Conservation (phyloP, 331 rosid genomes). For the Malus hybrid region DNA sequence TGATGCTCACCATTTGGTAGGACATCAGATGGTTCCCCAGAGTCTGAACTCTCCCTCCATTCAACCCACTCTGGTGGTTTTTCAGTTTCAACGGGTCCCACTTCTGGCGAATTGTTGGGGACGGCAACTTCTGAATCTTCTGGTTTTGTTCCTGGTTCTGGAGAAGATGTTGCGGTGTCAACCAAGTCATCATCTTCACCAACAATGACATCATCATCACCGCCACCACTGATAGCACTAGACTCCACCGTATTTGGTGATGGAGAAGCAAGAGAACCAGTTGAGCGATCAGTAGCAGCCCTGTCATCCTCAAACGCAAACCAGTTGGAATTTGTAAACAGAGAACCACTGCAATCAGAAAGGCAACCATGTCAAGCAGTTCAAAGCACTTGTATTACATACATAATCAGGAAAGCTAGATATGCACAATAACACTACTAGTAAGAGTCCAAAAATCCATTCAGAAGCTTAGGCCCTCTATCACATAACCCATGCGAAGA, state of each 20-base stretch:
- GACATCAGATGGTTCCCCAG: slow-evolving; percentile 44
- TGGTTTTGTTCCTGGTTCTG: slow-evolving; percentile 40
- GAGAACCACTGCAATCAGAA: slow-evolving; percentile 66
- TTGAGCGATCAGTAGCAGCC: slow-evolving; percentile 58
- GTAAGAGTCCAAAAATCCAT: neutral
- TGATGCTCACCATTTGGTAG: slow-evolving; percentile 66
- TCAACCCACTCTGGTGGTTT: slow-evolving; percentile 98
- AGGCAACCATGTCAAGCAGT: neutral
- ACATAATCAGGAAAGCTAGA: neutral
- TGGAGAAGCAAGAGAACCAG: slow-evolving; percentile 61
- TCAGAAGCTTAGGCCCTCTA: neutral
- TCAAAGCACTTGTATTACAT: neutral
- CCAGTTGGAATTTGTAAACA: slow-evolving; percentile 97
- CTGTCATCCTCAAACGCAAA: slow-evolving; percentile 85
- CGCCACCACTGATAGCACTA: slow-evolving; percentile 23
- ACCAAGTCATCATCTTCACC: slow-evolving; percentile 78
- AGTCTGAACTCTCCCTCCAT: slow-evolving; percentile 93
- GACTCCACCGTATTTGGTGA: slow-evolving; percentile 59
- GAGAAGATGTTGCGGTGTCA: slow-evolving; percentile 76
- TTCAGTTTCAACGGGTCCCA: slow-evolving; percentile 44
- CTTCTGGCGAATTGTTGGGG: slow-evolving; percentile 15
- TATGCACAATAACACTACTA: neutral
- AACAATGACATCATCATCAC: slow-evolving; percentile 42
- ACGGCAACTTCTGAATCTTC: slow-evolving; percentile 12
- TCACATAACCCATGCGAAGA: neutral